phyloP scores from a whole-genome alignment of 768 basidiomycete species.

The Cubamyces lactineus region DNA sequence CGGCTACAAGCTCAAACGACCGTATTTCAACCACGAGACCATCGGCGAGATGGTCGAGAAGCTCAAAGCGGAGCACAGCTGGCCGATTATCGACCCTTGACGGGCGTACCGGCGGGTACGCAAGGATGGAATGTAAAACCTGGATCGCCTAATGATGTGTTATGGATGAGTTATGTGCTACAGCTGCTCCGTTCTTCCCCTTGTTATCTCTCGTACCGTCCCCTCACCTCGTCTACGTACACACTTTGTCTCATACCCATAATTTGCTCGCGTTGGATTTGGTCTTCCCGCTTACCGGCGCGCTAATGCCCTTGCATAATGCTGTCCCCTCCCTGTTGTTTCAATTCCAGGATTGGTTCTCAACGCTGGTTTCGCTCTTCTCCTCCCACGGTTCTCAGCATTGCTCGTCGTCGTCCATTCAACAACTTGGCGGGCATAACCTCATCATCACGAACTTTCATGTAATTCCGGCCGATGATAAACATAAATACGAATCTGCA shows the following conservation, averaged over 20 bases:
- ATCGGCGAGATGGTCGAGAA: constrained; percentile 75
- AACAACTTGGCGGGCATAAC: neutral
- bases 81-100: constrained; percentile 39
- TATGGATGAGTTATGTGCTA: constrained; percentile 28
- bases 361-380: neutral
- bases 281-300: constrained; percentile 6
- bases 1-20: constrained; percentile 66
- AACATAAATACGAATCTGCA: constrained; percentile 21
- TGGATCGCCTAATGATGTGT: constrained; percentile 25
- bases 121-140: constrained; percentile 24
- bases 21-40: constrained; percentile 62
- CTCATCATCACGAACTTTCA: constrained; percentile 13
- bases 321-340: constrained; percentile 13
- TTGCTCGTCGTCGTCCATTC: neutral
- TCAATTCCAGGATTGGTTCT: neutral
- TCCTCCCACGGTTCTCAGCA: neutral
- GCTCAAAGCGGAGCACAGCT: constrained; percentile 73
- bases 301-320: constrained; percentile 23
- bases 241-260: constrained; percentile 16
- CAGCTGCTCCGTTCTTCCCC: neutral
- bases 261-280: constrained; percentile 14
- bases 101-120: constrained; percentile 1
- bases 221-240: constrained; percentile 6
- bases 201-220: neutral
- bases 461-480: constrained; percentile 2